A percentile compares a stretch with the other conserved stretches of the same genome.
Evolutionary conservation across 306 rosid genomes (phyloP).

Genomic region (Chamaecrista fasciculata): DNA sequence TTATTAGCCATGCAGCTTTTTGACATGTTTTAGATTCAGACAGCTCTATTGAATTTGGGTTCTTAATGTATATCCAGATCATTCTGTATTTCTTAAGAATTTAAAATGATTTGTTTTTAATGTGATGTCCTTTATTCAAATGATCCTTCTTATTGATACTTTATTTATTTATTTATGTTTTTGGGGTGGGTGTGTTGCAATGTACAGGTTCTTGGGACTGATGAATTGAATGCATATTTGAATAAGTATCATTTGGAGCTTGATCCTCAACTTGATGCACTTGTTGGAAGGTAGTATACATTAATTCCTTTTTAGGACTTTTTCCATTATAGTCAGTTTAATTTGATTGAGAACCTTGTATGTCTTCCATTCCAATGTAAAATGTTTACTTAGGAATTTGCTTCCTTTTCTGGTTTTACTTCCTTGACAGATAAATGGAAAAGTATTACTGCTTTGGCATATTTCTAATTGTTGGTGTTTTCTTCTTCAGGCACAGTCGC

Average conservation of each 20-base stretch:
- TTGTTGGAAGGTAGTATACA: constrained; percentile 64
- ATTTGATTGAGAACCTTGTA: constrained; percentile 6
- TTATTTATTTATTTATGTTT: neutral
- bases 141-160: neutral
- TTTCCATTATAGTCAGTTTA: neutral
- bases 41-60: neutral
- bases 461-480: constrained; percentile 25
- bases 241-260: constrained; percentile 75
- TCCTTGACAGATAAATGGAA: constrained; percentile 2
- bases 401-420: neutral
- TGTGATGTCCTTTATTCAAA: neutral
- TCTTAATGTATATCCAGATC: neutral
- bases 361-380: constrained; percentile 11
- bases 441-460: neutral
- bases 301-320: neutral
- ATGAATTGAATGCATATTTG: constrained; percentile 72
- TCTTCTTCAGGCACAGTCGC: constrained; percentile 76
- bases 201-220: constrained; percentile 76
- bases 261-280: constrained; percentile 79
- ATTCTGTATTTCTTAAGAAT: neutral
- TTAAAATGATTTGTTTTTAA: neutral
- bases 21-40: neutral
- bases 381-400: constrained; percentile 5
- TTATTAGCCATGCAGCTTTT: neutral
- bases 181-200: too few relatives aligned